These are phyloP conservation scores for Phytophthora kernoviae DNA, from an alignment of 352 stramenopile species.

Conservation along the genomic window DNA sequence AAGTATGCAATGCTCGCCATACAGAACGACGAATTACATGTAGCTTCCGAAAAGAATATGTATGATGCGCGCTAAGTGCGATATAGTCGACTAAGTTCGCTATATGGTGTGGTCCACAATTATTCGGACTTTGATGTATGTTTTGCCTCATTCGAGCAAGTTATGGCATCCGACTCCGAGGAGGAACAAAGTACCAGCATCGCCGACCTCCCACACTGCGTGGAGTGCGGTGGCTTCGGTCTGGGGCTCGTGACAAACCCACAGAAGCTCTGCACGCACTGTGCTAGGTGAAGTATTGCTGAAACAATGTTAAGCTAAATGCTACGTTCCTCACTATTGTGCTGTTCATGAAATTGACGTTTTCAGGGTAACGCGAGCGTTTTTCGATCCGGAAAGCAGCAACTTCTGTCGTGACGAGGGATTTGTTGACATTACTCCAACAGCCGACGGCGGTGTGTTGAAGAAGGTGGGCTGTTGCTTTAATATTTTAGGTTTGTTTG, in stretches of 20 bases:
- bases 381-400: slow-evolving; percentile 80
- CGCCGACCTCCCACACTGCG: slow-evolving; percentile 59
- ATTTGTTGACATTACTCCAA: slow-evolving; percentile 83
- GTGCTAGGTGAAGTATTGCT: slow-evolving; percentile 43
- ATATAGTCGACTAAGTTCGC: too few relatives aligned
- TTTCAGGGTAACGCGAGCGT: slow-evolving; percentile 58
- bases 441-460: slow-evolving; percentile 72
- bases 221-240: slow-evolving; percentile 70
- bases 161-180: slow-evolving; percentile 17
- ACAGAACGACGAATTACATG: too few relatives aligned
- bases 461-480: slow-evolving; percentile 62
- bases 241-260: slow-evolving; percentile 75
- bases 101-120: too few relatives aligned
- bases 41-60: too few relatives aligned
- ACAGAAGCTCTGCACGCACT: slow-evolving; percentile 76
- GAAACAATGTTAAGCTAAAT: not conserved
- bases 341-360: not conserved
- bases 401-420: slow-evolving; percentile 71
- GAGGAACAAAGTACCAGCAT: slow-evolving; percentile 5
- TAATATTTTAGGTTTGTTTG: not conserved
- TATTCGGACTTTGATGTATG: too few relatives aligned
- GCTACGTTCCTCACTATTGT: not conserved
- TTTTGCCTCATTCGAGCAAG: too few relatives aligned
- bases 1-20: too few relatives aligned
- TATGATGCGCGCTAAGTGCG: too few relatives aligned